phyloP scores from a whole-genome alignment of 2,329 filamentous ascomycete species.

The Epichloe sylvatica region DNA sequence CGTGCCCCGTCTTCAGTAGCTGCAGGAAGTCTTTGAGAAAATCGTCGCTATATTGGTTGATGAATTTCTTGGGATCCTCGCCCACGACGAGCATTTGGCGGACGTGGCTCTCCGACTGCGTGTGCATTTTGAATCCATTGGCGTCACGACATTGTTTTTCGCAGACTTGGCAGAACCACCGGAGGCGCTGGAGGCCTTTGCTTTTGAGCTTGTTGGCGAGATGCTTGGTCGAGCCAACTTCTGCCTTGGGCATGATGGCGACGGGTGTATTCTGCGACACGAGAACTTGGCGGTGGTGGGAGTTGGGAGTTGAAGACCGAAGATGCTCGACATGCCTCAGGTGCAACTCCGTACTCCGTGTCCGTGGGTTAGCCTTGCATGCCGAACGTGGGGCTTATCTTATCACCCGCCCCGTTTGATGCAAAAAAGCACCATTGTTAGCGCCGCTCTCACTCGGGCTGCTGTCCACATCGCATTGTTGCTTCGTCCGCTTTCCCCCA shows the following conservation, averaged over 20 bases:
- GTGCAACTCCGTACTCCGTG: too few species aligned
- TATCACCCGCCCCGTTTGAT: constrained; percentile 3
- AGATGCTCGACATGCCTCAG: not conserved
- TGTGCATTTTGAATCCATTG: constrained; percentile 86
- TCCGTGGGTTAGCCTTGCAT: constrained; percentile 2
- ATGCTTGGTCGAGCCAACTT: constrained; percentile 82
- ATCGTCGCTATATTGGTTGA: constrained; percentile 67
- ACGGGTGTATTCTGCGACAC: not conserved
- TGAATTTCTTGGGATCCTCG: constrained; percentile 71
- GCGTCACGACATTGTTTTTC: constrained; percentile 54
- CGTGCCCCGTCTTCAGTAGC: constrained; percentile 68
- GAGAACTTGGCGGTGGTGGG: not conserved
- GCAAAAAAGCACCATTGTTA: not conserved
- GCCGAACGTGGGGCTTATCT: not conserved
- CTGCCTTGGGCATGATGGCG: constrained; percentile 70
- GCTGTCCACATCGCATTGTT: too few species aligned
- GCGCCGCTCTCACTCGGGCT: not conserved
- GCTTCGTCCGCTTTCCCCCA: too few species aligned
- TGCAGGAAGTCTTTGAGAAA: constrained; percentile 70
- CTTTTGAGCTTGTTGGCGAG: constrained; percentile 83
- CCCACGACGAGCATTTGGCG: constrained; percentile 80
- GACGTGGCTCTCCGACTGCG: constrained; percentile 71
- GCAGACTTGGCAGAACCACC: constrained; percentile 86
- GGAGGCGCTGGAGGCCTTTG: constrained; percentile 61
- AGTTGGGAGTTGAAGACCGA: not conserved